phyloP scores from a whole-genome alignment of 1,284 basidiomycete species.

The Malassezia slooffiae region DNA sequence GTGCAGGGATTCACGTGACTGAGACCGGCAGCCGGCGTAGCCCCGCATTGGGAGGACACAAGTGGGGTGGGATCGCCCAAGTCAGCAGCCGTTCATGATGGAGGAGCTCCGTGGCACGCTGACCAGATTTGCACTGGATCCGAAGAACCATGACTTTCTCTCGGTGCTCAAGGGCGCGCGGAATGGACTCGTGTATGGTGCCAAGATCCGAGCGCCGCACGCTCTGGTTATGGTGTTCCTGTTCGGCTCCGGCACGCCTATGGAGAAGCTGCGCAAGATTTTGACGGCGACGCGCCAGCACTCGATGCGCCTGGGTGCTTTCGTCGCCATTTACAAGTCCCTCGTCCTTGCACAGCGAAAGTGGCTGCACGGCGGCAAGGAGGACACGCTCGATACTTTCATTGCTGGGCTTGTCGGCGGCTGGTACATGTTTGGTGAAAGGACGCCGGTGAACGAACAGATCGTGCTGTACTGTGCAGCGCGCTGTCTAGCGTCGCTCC shows the following conservation, averaged over 20 bases:
- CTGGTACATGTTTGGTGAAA: conserved; percentile 82
- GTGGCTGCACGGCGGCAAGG: conserved; percentile 54
- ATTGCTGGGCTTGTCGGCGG: conserved; percentile 84
- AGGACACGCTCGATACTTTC: conserved; percentile 63
- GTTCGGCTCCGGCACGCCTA: conserved; percentile 51
- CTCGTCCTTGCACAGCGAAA: conserved; percentile 65
- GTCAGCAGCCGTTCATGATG: too few relatives aligned
- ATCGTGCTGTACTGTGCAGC: conserved; percentile 70
- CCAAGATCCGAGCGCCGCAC: conserved; percentile 92
- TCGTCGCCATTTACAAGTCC: conserved; percentile 85
- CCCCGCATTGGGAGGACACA: too few relatives aligned
- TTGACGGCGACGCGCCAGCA: conserved; percentile 80
- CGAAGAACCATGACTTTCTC: conserved; percentile 76
- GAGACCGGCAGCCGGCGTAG: too few relatives aligned
- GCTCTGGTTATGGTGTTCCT: conserved; percentile 95
- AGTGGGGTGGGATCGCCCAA: too few relatives aligned
- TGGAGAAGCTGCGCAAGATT: conserved; percentile 58
- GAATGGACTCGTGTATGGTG: conserved; percentile 89
- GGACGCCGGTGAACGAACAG: conserved; percentile 97
- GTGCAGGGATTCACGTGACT: too few relatives aligned
- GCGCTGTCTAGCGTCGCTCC: conserved; percentile 35
- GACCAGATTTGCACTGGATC: conserved; percentile 48
- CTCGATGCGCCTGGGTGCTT: conserved; percentile 78
- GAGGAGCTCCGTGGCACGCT: conserved; percentile 17
- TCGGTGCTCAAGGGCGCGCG: conserved; percentile 76